Conservation (phyloP, 192 early-diverging fungal genomes). For the Backusella circina region DNA sequence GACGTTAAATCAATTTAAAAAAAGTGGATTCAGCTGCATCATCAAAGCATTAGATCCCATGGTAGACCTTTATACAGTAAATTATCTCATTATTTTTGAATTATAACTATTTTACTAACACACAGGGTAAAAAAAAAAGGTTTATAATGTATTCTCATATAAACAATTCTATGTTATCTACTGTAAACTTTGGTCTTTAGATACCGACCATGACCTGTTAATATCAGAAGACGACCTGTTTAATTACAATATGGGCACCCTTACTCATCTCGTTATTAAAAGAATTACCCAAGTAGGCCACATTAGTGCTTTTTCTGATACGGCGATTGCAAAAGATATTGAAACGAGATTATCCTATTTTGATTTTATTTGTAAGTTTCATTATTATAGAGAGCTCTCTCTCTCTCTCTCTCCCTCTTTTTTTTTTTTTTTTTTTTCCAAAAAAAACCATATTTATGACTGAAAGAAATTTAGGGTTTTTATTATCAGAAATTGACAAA, state of each 20-base stretch:
- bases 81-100: neutral
- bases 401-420: neutral
- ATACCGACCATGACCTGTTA: conserved; percentile 82
- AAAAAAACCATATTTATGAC: neutral
- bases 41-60: conserved; percentile 62
- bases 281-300: neutral
- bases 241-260: conserved; percentile 67
- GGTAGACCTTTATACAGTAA: conserved; percentile 71
- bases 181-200: conserved; percentile 95
- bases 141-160: conserved; percentile 87
- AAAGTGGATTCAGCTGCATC: conserved; percentile 54
- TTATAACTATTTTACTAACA: too few species aligned
- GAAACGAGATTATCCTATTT: conserved; percentile 22
- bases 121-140: conserved; percentile 44
- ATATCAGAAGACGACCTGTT: conserved; percentile 66
- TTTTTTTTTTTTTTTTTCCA: neutral
- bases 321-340: neutral
- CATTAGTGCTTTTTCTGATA: neutral
- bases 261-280: conserved; percentile 44
- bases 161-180: conserved; percentile 98
- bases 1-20: conserved; percentile 76
- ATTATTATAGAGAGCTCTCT: neutral
- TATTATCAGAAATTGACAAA: conserved; percentile 37
- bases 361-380: conserved; percentile 38
- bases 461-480: conserved; percentile 27